Evolutionary conservation across 768 basidiomycete genomes (phyloP), one percentile per base, ranked within the genome.

Genomic region (Boletus sp.): DNA sequence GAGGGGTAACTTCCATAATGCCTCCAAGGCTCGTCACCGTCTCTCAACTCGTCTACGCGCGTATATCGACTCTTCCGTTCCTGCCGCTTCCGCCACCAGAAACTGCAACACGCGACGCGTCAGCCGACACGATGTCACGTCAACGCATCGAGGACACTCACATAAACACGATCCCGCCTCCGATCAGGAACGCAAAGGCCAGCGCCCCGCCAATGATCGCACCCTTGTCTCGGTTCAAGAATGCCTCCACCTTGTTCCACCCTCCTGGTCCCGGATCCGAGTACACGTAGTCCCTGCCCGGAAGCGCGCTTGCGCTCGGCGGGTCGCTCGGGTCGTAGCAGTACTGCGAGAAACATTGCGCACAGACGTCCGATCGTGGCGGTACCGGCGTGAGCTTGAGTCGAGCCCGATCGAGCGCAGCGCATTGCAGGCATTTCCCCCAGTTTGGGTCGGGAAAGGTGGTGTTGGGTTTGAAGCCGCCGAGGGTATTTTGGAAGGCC

Each of bases 351-450:
- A 94, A 75, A 63, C 91, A 93, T 39, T 76, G 77, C 3, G 85
- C 78, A 52, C 87, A 78, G 73, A 77, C 42, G 6, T 68, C 58
- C 14, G 83, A 84, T 17, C 81, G 77, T 6, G 64, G 30, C 7
- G 73, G 68, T 0, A 66, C 7, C 1, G 77, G 74, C 0, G 64
- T 61, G 12, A 73, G 59, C 56, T 77, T 79, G 47, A 74, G 59
- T n/a, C 82, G 76, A 2, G 77, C 78, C 11, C 83, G 78, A 58
- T 84, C 83, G 50, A 84, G 83, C 62, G 77, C 80, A 57, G 80
- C 91, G 45, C 86, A 89, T 47, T 84, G 82, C 39, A 87, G 64
- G 59, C 84, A 86, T 50, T 71, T 76, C 1, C 81, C 75, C 76
- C 79, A 88, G 50, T 80, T 64, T 3, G 73, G 66, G 55, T 86